Evolutionary conservation across 352 stramenopile genomes (phyloP), one percentile per base, ranked within the genome.

Genomic region (Blastocystis sp.): DNA sequence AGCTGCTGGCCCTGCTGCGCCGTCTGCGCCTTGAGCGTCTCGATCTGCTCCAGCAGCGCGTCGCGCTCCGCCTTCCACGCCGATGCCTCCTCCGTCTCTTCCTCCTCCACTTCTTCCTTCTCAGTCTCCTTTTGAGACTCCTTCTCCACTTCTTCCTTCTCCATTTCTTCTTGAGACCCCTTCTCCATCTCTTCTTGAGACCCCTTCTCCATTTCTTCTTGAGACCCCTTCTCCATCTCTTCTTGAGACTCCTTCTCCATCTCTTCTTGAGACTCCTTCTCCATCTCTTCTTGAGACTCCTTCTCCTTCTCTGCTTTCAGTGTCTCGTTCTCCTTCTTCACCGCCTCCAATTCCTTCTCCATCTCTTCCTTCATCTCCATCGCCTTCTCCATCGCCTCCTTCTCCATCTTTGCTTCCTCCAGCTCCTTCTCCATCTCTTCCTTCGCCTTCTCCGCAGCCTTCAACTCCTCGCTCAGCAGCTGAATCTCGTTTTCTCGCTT

Each of bases 401-500:
- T 45, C 21, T 74, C 34, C 21, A 17, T 48, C 40, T 74, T 21
- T 52, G 10, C 2, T 11, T 23, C 64, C 23, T 74, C 64, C 10
- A 38, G 4, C n/a, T 43, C n/a, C 40, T 52, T 48, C 34, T 48
- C 45, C 21, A 45, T 23, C 4, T 45, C 9, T 2, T 66, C 21
- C 56, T 23, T 17, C 40, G 23, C 23, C 60, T 84, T 10, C 53
- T 84, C 19, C 2, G 41, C 14, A 52, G 5, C 52, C 1, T 56
- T 66, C 34, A 84, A 17, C 38, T 84, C 74, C 74, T 69, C 56
- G 69, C 69, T 84, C 21, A 84, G n/a, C 34, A 84, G 69, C n/a
- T 84, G 74, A 64, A 84, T 84, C 53, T 84, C 74, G n/a, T 84
- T 59, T 14, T 84, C 74, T 11, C 74, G 52, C 59, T 69, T 21